Conservation (phyloP, 768 basidiomycete species). For the Lentinula lateritia region DNA sequence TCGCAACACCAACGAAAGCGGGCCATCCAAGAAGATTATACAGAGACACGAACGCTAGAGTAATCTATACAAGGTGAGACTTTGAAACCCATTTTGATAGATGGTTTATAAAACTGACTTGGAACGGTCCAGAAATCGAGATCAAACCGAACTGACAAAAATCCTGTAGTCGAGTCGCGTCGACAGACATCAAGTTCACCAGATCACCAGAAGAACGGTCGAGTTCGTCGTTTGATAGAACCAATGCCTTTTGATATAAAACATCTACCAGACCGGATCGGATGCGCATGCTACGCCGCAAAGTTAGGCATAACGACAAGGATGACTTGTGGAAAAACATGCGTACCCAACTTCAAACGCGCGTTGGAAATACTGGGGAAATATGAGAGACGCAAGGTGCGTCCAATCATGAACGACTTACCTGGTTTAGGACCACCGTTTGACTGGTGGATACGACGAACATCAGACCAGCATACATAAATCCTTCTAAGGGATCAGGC, state of each 20-base stretch:
- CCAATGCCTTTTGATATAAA: constrained; percentile 83
- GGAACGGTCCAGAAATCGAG: constrained; percentile 67
- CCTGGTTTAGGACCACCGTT: constrained; percentile 77
- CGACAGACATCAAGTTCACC: constrained; percentile 91
- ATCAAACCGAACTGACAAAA: constrained; percentile 82
- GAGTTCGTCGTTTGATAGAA: constrained; percentile 82
- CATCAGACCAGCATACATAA: constrained; percentile 73
- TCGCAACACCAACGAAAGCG: constrained; percentile 81
- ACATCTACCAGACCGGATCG: constrained; percentile 81
- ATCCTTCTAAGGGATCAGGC: constrained; percentile 55
- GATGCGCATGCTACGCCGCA: constrained; percentile 69
- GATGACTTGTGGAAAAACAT: too few species aligned
- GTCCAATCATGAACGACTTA: constrained; percentile 18
- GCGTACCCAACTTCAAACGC: constrained; percentile 65
- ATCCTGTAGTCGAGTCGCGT: constrained; percentile 74
- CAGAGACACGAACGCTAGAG: constrained; percentile 77
- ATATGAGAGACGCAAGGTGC: background rate
- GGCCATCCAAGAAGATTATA: constrained; percentile 91
- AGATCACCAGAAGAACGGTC: constrained; percentile 84
- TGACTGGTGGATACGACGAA: constrained; percentile 75
- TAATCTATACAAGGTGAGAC: constrained; percentile 43
- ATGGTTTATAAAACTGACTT: constrained; percentile 3
- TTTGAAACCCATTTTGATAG: background rate
- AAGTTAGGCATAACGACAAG: background rate
- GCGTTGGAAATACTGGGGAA: constrained; percentile 73